Conservation (phyloP, 805 yeast species). For the Lachancea lanzarotensis region DNA sequence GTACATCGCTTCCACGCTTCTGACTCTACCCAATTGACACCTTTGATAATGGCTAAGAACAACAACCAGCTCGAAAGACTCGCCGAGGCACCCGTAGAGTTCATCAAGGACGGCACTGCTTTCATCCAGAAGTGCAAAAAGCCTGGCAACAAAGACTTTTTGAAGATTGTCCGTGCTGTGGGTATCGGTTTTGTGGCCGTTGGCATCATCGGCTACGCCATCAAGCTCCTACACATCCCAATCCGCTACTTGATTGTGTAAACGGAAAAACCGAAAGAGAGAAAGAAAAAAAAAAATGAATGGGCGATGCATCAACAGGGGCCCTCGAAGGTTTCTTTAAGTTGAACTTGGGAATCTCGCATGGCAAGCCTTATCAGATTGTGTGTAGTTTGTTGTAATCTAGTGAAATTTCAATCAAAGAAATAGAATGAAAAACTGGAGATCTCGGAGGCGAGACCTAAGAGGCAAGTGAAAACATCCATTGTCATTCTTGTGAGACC, state of each 20-base stretch:
- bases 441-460: too few relatives aligned
- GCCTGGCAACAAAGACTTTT: constrained; percentile 83
- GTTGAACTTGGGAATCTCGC: constrained; percentile 8
- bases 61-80: constrained; percentile 48
- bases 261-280: constrained; percentile 16
- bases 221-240: constrained; percentile 91
- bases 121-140: constrained; percentile 89
- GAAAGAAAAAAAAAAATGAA: background rate
- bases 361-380: background rate
- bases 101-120: constrained; percentile 84
- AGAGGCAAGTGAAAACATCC: too few relatives aligned
- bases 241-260: constrained; percentile 91
- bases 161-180: constrained; percentile 86
- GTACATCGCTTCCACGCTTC: background rate
- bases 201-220: constrained; percentile 96
- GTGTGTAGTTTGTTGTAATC: constrained; percentile 3
- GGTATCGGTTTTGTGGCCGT: constrained; percentile 95
- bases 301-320: background rate
- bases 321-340: constrained; percentile 1
- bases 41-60: constrained; percentile 22
- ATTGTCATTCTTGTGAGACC: too few relatives aligned
- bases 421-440: too few relatives aligned
- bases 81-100: constrained; percentile 83
- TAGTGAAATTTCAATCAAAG: background rate
- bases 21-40: background rate